phyloP scores from a whole-genome alignment of 106 monocot genomes.

The Dendrobium nobile region DNA sequence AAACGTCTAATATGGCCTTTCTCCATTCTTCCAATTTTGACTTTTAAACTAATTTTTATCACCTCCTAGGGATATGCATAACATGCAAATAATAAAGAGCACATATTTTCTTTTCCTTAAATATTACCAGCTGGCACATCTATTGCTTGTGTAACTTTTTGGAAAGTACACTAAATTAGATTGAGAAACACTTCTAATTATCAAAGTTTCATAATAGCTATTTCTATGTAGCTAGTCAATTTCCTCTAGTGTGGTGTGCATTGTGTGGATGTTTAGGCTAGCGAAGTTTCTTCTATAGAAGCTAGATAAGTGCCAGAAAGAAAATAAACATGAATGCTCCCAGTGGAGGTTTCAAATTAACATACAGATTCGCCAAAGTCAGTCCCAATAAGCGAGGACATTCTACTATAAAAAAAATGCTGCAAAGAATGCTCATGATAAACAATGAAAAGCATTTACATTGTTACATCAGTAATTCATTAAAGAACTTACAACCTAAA shows the following conservation, averaged over 20 bases:
- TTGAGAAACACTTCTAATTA: no score
- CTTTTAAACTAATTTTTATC: not conserved
- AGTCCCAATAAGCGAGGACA: not conserved
- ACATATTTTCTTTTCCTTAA: not conserved
- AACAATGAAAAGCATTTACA: not conserved
- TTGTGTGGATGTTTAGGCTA: not conserved
- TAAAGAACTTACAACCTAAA: not conserved
- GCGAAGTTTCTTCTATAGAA: not conserved
- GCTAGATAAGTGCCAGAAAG: not conserved
- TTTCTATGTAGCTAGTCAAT: no score
- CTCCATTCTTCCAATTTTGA: not conserved
- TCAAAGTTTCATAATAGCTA: no score
- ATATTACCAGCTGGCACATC: not conserved
- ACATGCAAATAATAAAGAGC: not conserved
- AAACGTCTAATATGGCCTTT: not conserved
- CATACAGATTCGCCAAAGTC: not conserved
- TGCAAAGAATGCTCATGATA: not conserved
- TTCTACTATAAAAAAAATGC: not conserved
- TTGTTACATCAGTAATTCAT: not conserved
- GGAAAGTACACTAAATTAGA: not conserved
- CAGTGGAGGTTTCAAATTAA: not conserved
- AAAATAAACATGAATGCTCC: not conserved
- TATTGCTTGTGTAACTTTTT: not conserved
- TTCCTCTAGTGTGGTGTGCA: no score
- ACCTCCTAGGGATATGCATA: not conserved